These are phyloP conservation scores for Closterium sp. DNA, from an alignment of 139 green algal genomes.

Conservation along the genomic window DNA sequence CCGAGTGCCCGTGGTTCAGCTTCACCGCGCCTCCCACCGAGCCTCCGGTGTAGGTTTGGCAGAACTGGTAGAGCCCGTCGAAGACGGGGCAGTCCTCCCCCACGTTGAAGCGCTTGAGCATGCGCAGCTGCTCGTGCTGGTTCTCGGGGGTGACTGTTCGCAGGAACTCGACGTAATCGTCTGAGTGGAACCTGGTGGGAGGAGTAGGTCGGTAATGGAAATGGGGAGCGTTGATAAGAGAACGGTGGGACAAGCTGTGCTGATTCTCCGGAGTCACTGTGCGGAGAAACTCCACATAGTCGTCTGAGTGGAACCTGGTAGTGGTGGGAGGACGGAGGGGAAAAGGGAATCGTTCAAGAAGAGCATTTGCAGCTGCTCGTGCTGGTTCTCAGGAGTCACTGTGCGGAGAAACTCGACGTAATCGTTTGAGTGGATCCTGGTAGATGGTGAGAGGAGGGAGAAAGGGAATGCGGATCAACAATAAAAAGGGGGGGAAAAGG, in stretches of 20 bases:
- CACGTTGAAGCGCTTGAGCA: conserved; percentile 96
- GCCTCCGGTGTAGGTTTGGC: conserved; percentile 83
- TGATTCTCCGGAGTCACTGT: conserved; percentile 89
- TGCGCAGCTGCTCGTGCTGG: conserved; percentile 85
- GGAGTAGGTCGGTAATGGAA: not conserved
- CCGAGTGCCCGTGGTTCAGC: conserved; percentile 79
- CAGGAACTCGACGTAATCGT: conserved; percentile 90
- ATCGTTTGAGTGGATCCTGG: conserved; percentile 70
- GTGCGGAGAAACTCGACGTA: conserved; percentile 85
- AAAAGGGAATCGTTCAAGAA: too few relatives aligned
- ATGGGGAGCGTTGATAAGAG: not conserved
- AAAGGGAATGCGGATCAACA: too few relatives aligned
- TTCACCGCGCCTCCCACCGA: conserved; percentile 81
- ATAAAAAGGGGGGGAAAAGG: too few relatives aligned
- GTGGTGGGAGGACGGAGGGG: too few relatives aligned
- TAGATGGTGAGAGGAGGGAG: conserved; percentile 25
- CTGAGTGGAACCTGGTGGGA: conserved; percentile 85
- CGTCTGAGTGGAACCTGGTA: too few relatives aligned
- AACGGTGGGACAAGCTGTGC: too few relatives aligned
- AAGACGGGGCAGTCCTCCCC: conserved; percentile 96
- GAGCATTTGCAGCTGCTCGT: conserved; percentile 90
- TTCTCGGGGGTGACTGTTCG: conserved; percentile 86
- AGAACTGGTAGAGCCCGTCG: conserved; percentile 92
- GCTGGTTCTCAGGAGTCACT: conserved; percentile 90
- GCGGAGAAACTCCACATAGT: conserved; percentile 88